Base-by-base conservation (phyloP, 116 monocot species). In the Dioscorea cayenensis region DNA sequence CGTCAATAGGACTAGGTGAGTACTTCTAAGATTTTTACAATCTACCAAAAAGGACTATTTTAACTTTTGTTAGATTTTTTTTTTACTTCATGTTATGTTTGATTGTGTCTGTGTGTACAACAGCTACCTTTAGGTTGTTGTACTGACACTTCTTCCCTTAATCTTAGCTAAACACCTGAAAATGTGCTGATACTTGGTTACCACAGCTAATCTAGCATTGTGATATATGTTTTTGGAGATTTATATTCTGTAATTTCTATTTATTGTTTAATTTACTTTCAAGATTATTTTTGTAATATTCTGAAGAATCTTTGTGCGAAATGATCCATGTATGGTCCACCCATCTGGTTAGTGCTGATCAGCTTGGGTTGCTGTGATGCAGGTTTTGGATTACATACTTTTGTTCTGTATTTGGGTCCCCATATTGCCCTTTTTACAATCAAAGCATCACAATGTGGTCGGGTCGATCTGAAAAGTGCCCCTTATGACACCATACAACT, bases 381-480 rank as follows among this genome's bases (percentile, higher is more conserved):
- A 95, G 95, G 95, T 70, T 95, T 92, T 78, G 95, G 95, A 72
- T 79, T 95, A 81, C 95, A 95, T 82, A 95, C 95, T 28, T 95
- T 95, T 84, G 92, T 95, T 32, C 67, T 95, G 36, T 95, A 95
- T 77, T 72, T 95, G 68, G 95, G 95, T 19, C 95, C 95, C 0
- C 95, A 95, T 79, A 90, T 95, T 75, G 95, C 89, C 27, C 71
- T 87, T 28, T 95, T 95, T 70, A 92, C 95, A 36, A 82, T 90
- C 69, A 95, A 95, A 73, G 87, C 95, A n/a, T 74, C 81, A 48
- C 77, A 89, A 37, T 95, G 95, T 75, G 95, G 95, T 10, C 85
- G 89, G 63, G 73, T 87, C 74, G 92, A 92, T 82, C 74, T 95
- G 28, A 95, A 95, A 82, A 71, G 73, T 72, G 95, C 95, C 63